Evolutionary conservation across 352 stramenopile genomes (phyloP).

Genomic region (Phytophthora chlamydospora): DNA sequence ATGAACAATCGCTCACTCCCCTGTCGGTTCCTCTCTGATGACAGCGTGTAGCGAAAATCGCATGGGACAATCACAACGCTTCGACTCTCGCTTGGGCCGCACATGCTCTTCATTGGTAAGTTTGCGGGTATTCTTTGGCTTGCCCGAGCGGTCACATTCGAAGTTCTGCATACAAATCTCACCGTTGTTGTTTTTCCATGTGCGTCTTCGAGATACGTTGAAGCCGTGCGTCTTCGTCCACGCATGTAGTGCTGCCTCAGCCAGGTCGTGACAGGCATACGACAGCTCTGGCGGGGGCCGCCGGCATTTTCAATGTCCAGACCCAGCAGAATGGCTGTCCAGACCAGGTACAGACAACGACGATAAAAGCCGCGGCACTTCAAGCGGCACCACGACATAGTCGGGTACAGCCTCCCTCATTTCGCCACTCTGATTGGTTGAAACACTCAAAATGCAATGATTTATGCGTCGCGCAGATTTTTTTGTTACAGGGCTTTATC

Average conservation of each 20-base stretch:
- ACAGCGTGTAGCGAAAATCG: background rate
- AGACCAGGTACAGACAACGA: no score
- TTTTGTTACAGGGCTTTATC: no score
- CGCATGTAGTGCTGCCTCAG: background rate
- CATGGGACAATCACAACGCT: background rate
- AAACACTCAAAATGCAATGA: no score
- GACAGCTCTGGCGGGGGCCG: no score
- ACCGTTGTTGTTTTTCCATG: background rate
- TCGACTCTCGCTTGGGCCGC: background rate
- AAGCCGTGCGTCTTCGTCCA: conserved; percentile 5
- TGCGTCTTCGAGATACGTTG: background rate
- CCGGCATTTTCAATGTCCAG: no score
- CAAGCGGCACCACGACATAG: no score
- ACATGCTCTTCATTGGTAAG: background rate
- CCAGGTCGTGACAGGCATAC: background rate
- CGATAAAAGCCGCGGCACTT: no score
- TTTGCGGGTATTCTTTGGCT: background rate
- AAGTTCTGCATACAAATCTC: conserved; percentile 1
- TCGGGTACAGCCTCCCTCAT: no score
- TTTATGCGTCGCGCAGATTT: no score
- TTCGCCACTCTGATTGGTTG: no score
- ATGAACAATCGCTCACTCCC: background rate
- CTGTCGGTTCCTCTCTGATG: background rate
- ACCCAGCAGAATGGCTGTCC: no score
- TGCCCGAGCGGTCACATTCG: background rate